A percentile compares a stretch with the other conserved stretches of the same genome.
Evolutionary conservation across 202 grass and related monocot genomes (phyloP).

Genomic region (Saccharum hybrid): DNA sequence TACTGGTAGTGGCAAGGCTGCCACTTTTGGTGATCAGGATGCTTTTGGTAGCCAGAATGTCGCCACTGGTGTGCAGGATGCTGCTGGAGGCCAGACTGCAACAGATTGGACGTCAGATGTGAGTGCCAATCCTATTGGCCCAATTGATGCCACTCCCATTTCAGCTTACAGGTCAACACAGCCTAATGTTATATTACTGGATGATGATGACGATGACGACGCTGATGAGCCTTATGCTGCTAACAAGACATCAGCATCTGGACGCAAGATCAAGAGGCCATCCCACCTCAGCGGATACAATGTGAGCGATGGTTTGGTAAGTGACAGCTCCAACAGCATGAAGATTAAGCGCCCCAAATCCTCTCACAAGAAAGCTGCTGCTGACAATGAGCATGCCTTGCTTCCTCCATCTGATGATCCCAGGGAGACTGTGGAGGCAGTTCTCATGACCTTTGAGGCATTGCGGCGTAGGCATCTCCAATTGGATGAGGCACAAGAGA

Average conservation of each 20-base stretch:
- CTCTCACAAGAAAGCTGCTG: constrained; percentile 43
- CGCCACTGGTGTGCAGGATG: neutral
- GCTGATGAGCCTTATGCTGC: constrained; percentile 43
- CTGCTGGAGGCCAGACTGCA: constrained; percentile 13
- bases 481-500: constrained; percentile 67
- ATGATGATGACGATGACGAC: constrained; percentile 41
- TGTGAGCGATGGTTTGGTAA: constrained; percentile 1
- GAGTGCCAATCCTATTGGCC: constrained; percentile 43
- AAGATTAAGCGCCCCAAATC: constrained; percentile 51
- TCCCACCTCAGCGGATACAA: constrained; percentile 45
- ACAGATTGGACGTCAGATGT: constrained; percentile 27
- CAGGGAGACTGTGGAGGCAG: constrained; percentile 65
- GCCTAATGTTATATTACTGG: constrained; percentile 33
- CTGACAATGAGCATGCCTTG: constrained; percentile 40
- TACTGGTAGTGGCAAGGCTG: constrained; percentile 6
- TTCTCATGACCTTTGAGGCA: constrained; percentile 80
- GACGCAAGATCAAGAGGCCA: constrained; percentile 60
- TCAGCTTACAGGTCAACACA: constrained; percentile 50
- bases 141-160: constrained; percentile 59
- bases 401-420: constrained; percentile 55
- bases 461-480: constrained; percentile 80
- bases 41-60: neutral
- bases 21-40: constrained; percentile 25
- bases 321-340: constrained; percentile 32
- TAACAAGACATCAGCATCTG: constrained; percentile 59